Base-by-base conservation (phyloP, 768 basidiomycete species). In the Aureoboletus auriporus region DNA sequence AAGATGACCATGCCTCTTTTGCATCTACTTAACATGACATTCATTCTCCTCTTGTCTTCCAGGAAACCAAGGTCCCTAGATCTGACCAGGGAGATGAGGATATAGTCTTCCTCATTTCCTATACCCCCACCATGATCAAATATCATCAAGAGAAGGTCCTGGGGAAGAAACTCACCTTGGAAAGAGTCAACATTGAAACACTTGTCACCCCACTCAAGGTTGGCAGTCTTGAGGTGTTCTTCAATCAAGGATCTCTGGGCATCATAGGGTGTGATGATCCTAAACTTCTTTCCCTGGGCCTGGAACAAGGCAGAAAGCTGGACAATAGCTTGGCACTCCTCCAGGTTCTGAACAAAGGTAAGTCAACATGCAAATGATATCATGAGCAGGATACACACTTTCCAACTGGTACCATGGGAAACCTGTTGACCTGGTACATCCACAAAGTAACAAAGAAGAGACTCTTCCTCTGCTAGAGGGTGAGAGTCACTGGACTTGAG, bases 21-120 rank as follows among this genome's bases (percentile, higher is more conserved):
- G 74, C 84, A 89, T 33, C 90, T 79, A 40, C 82, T 84, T 8
- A 92, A 81, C 88, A 93, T 90, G 49, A 93, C 89, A 82, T 93
- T 92, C 45, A 86, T 84, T 14, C 90, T 75, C 27, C 84, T 75
- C 9, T 74, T 54, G 57, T 82, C 82, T 12, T 65, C 60, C 30
- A 93, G 70, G 54, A 93, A 93, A 5, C 89, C 90, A 40, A 84
- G 69, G 4, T 71, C 75, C 30, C 66, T 67, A 0, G 86, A 75
- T 23, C 87, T 75, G 6, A 87, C 86, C 13, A 86, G 53, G 7
- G 88, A 89, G 40, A 90, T 75, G 50, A 90, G 74, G 39, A 90
- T 83, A 28, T 78, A 79, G 46, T 91, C 82, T 45, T 85, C 85
- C 59, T 93, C 90, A 74, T 92, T 91, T 10, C 89, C 90, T 91